Evolutionary conservation across 2,329 filamentous ascomycete genomes (phyloP).

Genomic region (Aschersonia sp.): DNA sequence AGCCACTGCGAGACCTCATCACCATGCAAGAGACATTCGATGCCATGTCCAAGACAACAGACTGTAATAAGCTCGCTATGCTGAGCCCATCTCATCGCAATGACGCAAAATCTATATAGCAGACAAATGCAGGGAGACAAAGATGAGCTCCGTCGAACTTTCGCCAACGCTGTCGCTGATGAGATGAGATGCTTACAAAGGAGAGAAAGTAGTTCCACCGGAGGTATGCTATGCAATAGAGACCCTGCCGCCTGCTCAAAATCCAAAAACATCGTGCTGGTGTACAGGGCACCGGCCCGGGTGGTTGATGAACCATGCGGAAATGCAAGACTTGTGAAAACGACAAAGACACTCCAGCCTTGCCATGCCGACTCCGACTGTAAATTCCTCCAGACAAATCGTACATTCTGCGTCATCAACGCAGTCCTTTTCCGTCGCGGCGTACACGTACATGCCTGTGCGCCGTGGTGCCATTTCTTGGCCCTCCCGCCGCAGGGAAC

Average conservation of each 20-base stretch:
- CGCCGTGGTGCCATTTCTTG: slow-evolving; percentile 22
- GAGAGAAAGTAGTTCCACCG: too few species aligned
- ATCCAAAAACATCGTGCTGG: slow-evolving; percentile 47
- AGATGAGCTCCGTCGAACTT: too few species aligned
- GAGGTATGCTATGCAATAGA: not conserved
- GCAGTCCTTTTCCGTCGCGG: slow-evolving; percentile 53
- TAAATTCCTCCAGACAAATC: slow-evolving; percentile 53
- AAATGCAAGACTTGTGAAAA: slow-evolving; percentile 47
- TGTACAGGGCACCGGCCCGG: slow-evolving; percentile 52
- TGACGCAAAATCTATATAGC: too few species aligned
- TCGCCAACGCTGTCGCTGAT: too few species aligned
- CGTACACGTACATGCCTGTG: slow-evolving; percentile 49
- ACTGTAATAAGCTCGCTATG: too few species aligned
- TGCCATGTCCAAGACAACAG: too few species aligned
- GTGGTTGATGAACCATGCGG: slow-evolving; percentile 46
- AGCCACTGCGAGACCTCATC: too few species aligned
- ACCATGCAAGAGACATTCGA: too few species aligned
- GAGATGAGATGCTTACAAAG: too few species aligned
- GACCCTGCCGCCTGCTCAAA: slow-evolving; percentile 11
- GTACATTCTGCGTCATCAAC: slow-evolving; percentile 54
- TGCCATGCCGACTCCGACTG: slow-evolving; percentile 47
- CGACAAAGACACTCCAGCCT: slow-evolving; percentile 51
- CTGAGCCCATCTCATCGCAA: too few species aligned
- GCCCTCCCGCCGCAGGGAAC: slow-evolving; percentile 13
- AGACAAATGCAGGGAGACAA: too few species aligned